A percentile compares a stretch with the other conserved stretches of the same genome.
phyloP scores from a whole-genome alignment of 495 filamentous ascomycete genomes.

The Penicillium psychrofluorescens region DNA sequence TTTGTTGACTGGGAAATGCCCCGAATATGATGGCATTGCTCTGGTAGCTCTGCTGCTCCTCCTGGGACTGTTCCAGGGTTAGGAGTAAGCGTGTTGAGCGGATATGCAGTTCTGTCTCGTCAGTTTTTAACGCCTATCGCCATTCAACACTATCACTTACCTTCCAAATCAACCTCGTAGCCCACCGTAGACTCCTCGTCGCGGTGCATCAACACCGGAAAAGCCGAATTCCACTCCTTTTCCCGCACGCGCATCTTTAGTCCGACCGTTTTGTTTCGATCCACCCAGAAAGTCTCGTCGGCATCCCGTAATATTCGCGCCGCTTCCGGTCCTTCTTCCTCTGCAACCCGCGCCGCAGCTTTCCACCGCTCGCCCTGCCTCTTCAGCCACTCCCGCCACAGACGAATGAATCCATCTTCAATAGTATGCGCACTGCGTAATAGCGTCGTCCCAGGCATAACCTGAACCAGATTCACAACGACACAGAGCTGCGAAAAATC shows the following conservation, averaged over 20 bases:
- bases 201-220: constrained; percentile 28
- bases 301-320: not conserved
- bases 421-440: constrained; percentile 54
- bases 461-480: constrained; percentile 59
- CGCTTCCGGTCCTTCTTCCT: not conserved
- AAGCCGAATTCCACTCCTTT: constrained; percentile 16
- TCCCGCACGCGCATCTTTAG: constrained; percentile 48
- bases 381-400: constrained; percentile 66
- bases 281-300: constrained; percentile 49
- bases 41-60: constrained; percentile 44
- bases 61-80: constrained; percentile 48
- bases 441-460: constrained; percentile 48
- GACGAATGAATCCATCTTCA: constrained; percentile 54
- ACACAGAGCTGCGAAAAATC: constrained; percentile 66
- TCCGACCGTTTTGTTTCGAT: constrained; percentile 46
- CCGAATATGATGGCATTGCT: constrained; percentile 44
- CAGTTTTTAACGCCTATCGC: constrained; percentile 6
- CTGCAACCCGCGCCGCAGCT: constrained; percentile 3
- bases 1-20: not conserved
- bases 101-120: constrained; percentile 48
- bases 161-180: constrained; percentile 55
- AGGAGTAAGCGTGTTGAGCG: constrained; percentile 52
- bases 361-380: constrained; percentile 18
- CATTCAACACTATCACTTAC: constrained; percentile 23
- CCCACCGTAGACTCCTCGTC: constrained; percentile 52